Percentiles rank a stretch among this genome's conserved stretches.
Conservation (phyloP, 2,329 filamentous ascomycete genomes). For the Tolypocladium tundrense region DNA sequence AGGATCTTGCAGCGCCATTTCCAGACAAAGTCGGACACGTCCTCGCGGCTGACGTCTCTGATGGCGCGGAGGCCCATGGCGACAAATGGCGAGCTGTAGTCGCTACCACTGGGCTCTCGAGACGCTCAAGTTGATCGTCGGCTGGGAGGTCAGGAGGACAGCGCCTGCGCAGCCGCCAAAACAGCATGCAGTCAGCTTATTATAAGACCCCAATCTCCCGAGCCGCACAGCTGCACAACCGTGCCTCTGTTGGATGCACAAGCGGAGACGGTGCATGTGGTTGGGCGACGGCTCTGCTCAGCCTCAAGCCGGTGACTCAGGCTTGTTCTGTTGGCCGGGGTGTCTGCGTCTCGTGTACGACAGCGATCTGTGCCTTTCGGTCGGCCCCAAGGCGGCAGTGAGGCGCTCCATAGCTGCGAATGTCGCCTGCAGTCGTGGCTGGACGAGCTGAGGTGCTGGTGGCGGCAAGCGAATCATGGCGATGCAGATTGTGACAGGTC, state of each 20-base stretch:
- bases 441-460: neutral
- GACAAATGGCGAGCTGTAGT: neutral
- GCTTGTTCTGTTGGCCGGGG: neutral
- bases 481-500: neutral
- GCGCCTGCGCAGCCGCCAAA: neutral
- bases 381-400: neutral
- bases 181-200: neutral
- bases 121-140: neutral
- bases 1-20: conserved; percentile 21
- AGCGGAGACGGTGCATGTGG: neutral
- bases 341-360: neutral
- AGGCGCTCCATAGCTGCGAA: neutral
- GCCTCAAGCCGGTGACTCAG: neutral
- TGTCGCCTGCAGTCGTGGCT: neutral
- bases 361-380: neutral
- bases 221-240: neutral
- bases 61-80: conserved; percentile 7
- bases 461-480: neutral
- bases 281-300: neutral
- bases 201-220: too few relatives aligned
- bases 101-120: neutral
- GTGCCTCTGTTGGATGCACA: neutral
- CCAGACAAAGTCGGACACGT: conserved; percentile 18
- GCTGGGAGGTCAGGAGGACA: neutral
- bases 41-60: conserved; percentile 8